These are phyloP conservation scores for Magnaporthiopsis rhizophila DNA, from an alignment of 2,329 filamentous ascomycete species.

Conservation along the genomic window DNA sequence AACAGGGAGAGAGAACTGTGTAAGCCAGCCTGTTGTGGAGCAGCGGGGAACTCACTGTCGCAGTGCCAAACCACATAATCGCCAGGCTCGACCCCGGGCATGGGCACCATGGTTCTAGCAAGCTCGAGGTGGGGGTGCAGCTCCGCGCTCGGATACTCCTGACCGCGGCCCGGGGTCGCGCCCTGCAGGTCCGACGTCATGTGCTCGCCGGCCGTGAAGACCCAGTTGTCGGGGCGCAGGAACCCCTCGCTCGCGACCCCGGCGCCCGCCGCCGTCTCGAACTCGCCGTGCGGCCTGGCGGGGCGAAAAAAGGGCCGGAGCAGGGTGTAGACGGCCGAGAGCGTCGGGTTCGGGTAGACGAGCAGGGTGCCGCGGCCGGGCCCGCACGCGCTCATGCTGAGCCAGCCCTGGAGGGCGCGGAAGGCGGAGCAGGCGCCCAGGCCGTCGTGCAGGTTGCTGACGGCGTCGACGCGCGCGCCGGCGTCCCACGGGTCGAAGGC, in stretches of 20 bases:
- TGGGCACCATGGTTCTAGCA: constrained; percentile 60
- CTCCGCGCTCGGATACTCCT: constrained; percentile 53
- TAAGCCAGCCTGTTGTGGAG: no score
- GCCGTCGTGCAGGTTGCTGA: constrained; percentile 71
- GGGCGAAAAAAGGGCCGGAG: constrained; percentile 76
- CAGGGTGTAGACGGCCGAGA: constrained; percentile 72
- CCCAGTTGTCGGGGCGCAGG: constrained; percentile 34
- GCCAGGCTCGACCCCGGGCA: constrained; percentile 61
- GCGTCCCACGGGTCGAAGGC: constrained; percentile 77
- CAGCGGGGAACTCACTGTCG: constrained; percentile 47
- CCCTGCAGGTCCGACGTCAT: constrained; percentile 48
- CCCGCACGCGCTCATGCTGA: constrained; percentile 65
- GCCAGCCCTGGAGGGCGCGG: constrained; percentile 85
- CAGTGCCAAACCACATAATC: constrained; percentile 83
- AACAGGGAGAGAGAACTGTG: no score
- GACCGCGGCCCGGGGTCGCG: constrained; percentile 57
- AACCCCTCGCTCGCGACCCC: constrained; percentile 18
- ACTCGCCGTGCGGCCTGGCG: constrained; percentile 21
- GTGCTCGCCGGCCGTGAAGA: constrained; percentile 15
- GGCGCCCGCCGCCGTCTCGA: neutral
- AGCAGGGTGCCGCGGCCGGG: constrained; percentile 73
- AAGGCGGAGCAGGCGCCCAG: constrained; percentile 78
- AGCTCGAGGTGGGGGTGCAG: constrained; percentile 66
- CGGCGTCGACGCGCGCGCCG: constrained; percentile 56
- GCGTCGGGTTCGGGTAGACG: constrained; percentile 69